These are phyloP conservation scores for Priceomyces medius DNA, from an alignment of 805 yeast genomes.

Conservation along the genomic window DNA sequence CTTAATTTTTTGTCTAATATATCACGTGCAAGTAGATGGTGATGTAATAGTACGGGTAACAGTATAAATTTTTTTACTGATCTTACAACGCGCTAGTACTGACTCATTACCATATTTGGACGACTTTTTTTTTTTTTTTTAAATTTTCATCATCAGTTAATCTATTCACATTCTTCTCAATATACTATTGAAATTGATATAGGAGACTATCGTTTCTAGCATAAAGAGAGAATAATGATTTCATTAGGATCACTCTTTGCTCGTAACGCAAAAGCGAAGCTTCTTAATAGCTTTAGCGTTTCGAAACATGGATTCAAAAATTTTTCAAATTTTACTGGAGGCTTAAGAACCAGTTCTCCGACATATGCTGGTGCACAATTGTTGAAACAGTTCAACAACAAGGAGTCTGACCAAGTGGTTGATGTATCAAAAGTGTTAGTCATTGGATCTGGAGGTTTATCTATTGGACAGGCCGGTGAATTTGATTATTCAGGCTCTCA, in stretches of 20 bases:
- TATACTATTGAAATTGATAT: neutral
- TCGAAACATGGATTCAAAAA: conserved; percentile 5
- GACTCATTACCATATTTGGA: conserved; percentile 34
- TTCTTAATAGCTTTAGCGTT: conserved; percentile 4
- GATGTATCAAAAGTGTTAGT: conserved; percentile 86
- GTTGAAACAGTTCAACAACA: conserved; percentile 55
- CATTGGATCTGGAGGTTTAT: conserved; percentile 95
- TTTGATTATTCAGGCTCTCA: conserved; percentile 97
- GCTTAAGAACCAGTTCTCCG: conserved; percentile 13
- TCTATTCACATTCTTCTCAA: conserved; percentile 4
- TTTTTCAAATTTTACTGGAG: conserved; percentile 6
- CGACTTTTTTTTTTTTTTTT: conserved; percentile 8
- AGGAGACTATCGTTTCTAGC: conserved; percentile 1
- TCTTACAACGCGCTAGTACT: conserved; percentile 32
- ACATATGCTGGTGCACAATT: conserved; percentile 65
- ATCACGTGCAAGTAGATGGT: too few species aligned
- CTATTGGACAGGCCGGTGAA: conserved; percentile 98
- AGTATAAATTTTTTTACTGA: conserved; percentile 21
- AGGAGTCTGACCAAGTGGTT: conserved; percentile 64
- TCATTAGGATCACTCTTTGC: conserved; percentile 5
- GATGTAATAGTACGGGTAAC: too few species aligned
- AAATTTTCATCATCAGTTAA: neutral
- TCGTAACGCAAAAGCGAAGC: conserved; percentile 5
- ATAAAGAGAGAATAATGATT: conserved; percentile 3
- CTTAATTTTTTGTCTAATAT: too few species aligned